Base-by-base conservation (phyloP, 1,284 basidiomycete species). In the Trichosporon ovoides region DNA sequence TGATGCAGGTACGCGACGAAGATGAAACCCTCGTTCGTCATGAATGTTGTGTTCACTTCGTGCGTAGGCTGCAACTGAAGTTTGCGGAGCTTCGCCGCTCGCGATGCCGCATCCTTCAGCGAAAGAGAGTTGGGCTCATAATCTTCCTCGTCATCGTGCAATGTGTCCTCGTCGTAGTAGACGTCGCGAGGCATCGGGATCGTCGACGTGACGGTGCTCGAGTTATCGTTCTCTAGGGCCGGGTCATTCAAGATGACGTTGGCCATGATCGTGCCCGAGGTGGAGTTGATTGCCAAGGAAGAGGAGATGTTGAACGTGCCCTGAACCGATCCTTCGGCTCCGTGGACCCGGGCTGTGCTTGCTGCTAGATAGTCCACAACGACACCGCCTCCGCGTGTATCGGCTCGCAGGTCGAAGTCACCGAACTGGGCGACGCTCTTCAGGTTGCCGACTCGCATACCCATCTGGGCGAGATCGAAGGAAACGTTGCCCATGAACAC, bases 291-390 rank as follows among this genome's bases (percentile, higher is more conserved):
- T 31, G 38, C 62, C 20, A 78, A 54, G 16, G 58, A 58, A 18
- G 69, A 53, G 6, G 73, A 70, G 7, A 77, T 65, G 61, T 78
- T 78, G 58, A 69, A 77, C 22, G 57, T 67, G 6, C 77, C 77
- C 49, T 62, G 66, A 5, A 78, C 67, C 9, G 68, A 64, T 28
- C 70, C 71, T 22, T 68, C 65, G 36, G 57, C 62, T 7, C 72
- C 66, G 18, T 60, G 37, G 24, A 77, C 61, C 19, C 59, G 61
- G n/a, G 69, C 65, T 31, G 55, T 60, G 19, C 68, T 55, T 16
- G 69, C 73, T 7, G 65, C 60, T 14, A 72, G 59, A 57, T 74
- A 72, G 14, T 55, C 63, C 18, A 65, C 72, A 13, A 63, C 54
- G 24, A 76, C 64, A 16, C 71, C 69, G 7, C 74, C 77, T 2